Conservation (phyloP, 192 early-diverging fungal species). For the Irineochytrium annulatum region DNA sequence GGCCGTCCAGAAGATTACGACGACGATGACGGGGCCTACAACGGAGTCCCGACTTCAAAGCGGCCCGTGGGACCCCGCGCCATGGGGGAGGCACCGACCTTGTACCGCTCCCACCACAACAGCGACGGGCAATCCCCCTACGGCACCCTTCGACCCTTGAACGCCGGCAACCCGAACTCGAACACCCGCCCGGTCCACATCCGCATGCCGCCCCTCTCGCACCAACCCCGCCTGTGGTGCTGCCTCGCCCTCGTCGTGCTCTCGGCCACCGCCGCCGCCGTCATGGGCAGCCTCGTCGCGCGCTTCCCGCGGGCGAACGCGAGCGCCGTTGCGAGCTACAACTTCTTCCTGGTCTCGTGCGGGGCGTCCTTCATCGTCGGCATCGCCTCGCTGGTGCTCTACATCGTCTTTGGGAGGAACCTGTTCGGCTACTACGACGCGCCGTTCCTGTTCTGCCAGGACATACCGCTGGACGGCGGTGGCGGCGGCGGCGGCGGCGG, state of each 20-base stretch:
- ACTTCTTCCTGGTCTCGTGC: background rate
- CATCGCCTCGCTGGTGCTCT: background rate
- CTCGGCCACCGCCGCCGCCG: background rate
- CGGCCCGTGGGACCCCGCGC: background rate
- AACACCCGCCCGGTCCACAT: background rate
- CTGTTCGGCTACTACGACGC: conserved; percentile 4
- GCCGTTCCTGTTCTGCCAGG: conserved; percentile 5
- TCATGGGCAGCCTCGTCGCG: background rate
- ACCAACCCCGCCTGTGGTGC: background rate
- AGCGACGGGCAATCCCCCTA: background rate
- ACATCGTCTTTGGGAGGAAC: background rate
- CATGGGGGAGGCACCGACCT: background rate
- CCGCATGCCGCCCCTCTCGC: background rate
- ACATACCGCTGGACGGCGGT: background rate
- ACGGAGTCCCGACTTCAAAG: background rate
- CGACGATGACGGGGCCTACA: background rate
- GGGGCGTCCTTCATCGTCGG: background rate
- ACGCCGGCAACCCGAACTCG: background rate
- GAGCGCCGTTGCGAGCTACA: no score
- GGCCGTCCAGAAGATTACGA: background rate
- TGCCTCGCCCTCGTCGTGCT: background rate
- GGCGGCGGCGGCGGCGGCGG: background rate
- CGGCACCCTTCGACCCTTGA: background rate
- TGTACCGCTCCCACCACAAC: background rate
- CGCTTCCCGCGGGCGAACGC: no score